Conservation (phyloP, 345 rosid species). For the Populus euphratica region DNA sequence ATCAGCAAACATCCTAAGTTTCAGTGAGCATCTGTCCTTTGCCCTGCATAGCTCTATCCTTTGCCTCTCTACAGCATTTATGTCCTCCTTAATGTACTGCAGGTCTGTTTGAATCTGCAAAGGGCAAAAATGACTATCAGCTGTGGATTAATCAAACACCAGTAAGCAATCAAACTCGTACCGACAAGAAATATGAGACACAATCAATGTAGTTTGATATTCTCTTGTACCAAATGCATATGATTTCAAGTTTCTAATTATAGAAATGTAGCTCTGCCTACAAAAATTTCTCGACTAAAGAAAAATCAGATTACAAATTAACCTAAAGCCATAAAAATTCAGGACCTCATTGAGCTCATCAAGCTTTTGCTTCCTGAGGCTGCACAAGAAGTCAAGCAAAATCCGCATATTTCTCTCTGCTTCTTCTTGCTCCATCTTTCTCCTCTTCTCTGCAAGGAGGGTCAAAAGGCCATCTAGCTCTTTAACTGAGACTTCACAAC, state of each 20-base stretch:
- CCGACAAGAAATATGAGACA: background rate
- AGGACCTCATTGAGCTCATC: conserved; percentile 41
- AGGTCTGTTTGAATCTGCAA: conserved; percentile 10
- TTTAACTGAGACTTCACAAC: conserved; percentile 40
- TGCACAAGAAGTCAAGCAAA: conserved; percentile 37
- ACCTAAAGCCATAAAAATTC: background rate
- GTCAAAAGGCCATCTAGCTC: conserved; percentile 37
- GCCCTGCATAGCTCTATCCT: background rate
- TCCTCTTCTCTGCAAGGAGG: conserved; percentile 38
- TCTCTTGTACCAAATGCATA: too few species aligned
- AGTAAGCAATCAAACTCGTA: background rate
- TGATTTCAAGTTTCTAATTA: too few species aligned
- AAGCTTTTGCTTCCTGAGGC: conserved; percentile 38
- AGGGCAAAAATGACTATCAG: background rate
- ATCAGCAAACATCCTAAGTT: conserved; percentile 3
- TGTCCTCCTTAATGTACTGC: conserved; percentile 6
- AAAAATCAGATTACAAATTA: too few species aligned
- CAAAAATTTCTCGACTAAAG: too few species aligned
- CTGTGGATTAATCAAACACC: background rate
- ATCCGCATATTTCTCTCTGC: conserved; percentile 39
- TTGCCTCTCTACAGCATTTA: conserved; percentile 1
- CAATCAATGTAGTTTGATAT: too few species aligned
- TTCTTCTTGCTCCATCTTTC: conserved; percentile 39
- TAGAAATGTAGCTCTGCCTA: too few species aligned
- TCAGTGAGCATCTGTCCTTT: background rate